Evolutionary conservation across 1,284 basidiomycete species (phyloP), one percentile per base, ranked within the genome.

Genomic region (Apiotrichum domesticum): DNA sequence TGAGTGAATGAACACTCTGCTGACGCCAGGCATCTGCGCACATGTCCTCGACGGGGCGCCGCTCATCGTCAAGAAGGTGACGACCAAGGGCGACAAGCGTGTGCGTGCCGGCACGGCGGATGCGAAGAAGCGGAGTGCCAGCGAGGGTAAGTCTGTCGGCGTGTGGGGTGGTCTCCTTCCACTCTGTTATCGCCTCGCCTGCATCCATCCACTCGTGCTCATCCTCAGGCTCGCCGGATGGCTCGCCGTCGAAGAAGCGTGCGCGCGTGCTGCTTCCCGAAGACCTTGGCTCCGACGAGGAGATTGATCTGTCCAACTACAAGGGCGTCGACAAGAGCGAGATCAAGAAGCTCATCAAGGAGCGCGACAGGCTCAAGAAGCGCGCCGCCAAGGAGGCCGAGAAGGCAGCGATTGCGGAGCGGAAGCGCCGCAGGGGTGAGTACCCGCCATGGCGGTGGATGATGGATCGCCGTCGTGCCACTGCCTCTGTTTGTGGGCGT

Each of bases 341-440:
- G 60, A 66, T 69, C 54, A 73, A 72, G 59, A 69, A 68, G 62
- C 52, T 69, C 34, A 56, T 67, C 55, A 70, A 70, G 58, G 73
- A 75, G 61, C 57, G 63, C 47, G 61, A 66, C 51, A 55, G 68
- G 35, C 78, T 80, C 57, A 85, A 85, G 76, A 90, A 90, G 61
- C 63, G 65, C 78, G 90, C 88, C 73, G 76, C 78, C 35, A 88
- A 88, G 73, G 81, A 85, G 10, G 77, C 64, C 50, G 71, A 74
- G 55, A 66, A 65, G 56, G 56, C 62, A 48, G 71, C 72, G 53
- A 64, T 69, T 80, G 51, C 79, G 82, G 57, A 90, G 87, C 73
- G 80, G 83, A 64, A 87, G 82, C 84, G 90, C 45, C 77, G 83
- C 59, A 88, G 90, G 69, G 88, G 77, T 77, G 54, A 55, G 71